Conservation (phyloP, 345 rosid species). For the Lepidium sativum region DNA sequence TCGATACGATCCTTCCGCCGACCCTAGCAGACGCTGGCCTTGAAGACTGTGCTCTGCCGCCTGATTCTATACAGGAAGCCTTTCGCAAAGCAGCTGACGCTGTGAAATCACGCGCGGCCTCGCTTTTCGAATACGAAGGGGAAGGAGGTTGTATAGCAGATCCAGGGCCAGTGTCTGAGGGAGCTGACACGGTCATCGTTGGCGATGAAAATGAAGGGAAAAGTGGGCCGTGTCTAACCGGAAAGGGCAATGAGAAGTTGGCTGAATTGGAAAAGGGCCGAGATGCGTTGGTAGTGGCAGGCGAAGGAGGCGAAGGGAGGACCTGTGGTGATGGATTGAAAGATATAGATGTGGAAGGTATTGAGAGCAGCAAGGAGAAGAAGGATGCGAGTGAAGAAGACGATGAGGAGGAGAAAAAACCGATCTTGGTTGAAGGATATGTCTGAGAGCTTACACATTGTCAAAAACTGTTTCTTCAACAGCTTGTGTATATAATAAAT, state of each 20-base stretch:
- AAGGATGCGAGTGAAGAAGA: constrained; percentile 11
- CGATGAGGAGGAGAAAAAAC: constrained; percentile 13
- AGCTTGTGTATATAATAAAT: constrained; percentile 7
- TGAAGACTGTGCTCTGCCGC: constrained; percentile 65
- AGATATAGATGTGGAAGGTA: constrained; percentile 9
- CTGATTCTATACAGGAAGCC: constrained; percentile 57
- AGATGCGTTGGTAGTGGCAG: constrained; percentile 20
- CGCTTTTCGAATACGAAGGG: constrained; percentile 33
- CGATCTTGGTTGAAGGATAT: constrained; percentile 27
- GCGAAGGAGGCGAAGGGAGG: constrained; percentile 9
- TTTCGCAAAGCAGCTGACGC: constrained; percentile 58
- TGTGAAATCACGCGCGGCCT: constrained; percentile 42
- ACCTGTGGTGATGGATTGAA: constrained; percentile 26
- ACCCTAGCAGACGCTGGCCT: constrained; percentile 64
- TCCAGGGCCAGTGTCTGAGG: constrained; percentile 12
- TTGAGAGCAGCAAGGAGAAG: constrained; percentile 3
- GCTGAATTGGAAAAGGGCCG: not conserved
- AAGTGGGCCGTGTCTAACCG: constrained; percentile 21
- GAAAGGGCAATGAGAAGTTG: constrained; percentile 5
- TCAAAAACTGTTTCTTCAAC: not conserved
- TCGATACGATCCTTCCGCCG: constrained; percentile 47
- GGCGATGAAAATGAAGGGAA: not conserved
- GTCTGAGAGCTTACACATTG: constrained; percentile 5
- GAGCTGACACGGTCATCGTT: constrained; percentile 6
- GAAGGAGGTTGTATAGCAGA: constrained; percentile 22